Percentiles rank a stretch among this genome's conserved stretches.
Evolutionary conservation across 257 asterid genomes (phyloP).

Genomic region (Nicotiana benthamiana): DNA sequence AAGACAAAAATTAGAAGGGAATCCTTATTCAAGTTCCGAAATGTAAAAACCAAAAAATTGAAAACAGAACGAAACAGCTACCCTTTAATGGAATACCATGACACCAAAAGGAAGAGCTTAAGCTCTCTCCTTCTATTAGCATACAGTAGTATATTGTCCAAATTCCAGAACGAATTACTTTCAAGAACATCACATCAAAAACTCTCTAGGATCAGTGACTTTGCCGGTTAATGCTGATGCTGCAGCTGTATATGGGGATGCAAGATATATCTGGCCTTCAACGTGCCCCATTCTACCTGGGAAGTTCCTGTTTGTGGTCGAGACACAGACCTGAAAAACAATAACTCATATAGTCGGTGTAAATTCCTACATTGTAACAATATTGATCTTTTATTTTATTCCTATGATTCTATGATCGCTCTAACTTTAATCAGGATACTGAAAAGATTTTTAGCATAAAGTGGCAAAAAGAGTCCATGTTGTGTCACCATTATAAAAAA

Average conservation of each 20-base stretch:
- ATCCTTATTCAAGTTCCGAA: background rate
- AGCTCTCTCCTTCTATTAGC: background rate
- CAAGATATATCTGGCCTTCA: slow-evolving; percentile 85
- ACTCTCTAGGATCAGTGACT: slow-evolving; percentile 89
- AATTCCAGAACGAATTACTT: background rate
- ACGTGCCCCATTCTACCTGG: slow-evolving; percentile 97
- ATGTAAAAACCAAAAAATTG: background rate
- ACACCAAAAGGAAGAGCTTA: background rate
- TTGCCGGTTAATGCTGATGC: slow-evolving; percentile 39
- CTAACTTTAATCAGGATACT: background rate
- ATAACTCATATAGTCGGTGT: background rate
- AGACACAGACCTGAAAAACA: slow-evolving; percentile 60
- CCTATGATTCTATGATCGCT: background rate
- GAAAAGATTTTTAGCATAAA: too few relatives aligned
- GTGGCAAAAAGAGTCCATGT: too few relatives aligned
- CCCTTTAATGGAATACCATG: background rate
- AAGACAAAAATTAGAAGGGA: background rate
- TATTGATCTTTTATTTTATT: background rate
- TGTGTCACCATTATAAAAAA: too few relatives aligned
- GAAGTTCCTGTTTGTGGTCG: slow-evolving; percentile 84
- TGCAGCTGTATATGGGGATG: too few relatives aligned
- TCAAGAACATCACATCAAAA: slow-evolving; percentile 41
- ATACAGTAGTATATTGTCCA: background rate
- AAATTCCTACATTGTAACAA: background rate
- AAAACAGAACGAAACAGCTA: background rate